A percentile compares a stretch with the other conserved stretches of the same genome.
phyloP scores from a whole-genome alignment of 1,284 basidiomycete species.

The Boletus smithii region DNA sequence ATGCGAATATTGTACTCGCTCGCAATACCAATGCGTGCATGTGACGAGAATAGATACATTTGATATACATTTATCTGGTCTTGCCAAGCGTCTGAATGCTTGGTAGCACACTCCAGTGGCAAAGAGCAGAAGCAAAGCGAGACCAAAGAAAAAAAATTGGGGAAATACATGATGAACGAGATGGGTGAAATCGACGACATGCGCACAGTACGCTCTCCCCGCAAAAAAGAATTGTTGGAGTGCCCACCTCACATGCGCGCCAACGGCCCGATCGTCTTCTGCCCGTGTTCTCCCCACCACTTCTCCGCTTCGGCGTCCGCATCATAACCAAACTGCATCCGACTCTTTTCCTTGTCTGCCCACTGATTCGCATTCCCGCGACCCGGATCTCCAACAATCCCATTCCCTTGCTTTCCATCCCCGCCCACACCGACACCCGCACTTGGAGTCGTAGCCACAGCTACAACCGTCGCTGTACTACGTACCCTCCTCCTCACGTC shows the following conservation, averaged over 20 bases:
- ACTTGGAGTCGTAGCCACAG: background rate
- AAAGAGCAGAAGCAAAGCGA: too few species aligned
- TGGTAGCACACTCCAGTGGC: too few species aligned
- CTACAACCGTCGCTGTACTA: slow-evolving; percentile 6
- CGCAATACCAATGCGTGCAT: too few species aligned
- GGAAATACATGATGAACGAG: too few species aligned
- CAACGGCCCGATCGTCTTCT: slow-evolving; percentile 3
- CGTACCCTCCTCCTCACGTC: slow-evolving; percentile 11
- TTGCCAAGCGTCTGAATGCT: too few species aligned
- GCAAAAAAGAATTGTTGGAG: too few species aligned
- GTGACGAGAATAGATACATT: too few species aligned
- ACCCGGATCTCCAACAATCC: background rate
- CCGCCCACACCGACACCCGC: background rate
- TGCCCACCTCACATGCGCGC: slow-evolving; percentile 17
- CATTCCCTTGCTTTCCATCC: background rate
- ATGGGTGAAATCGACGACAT: too few species aligned
- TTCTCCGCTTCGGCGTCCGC: slow-evolving; percentile 46
- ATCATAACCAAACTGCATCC: slow-evolving; percentile 47
- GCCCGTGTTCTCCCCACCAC: slow-evolving; percentile 42
- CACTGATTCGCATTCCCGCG: slow-evolving; percentile 48
- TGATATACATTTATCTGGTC: too few species aligned
- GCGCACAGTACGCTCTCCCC: too few species aligned
- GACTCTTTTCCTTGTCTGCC: slow-evolving; percentile 48
- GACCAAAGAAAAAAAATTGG: too few species aligned
- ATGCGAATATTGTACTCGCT: too few species aligned